A percentile compares a stretch with the other conserved stretches of the same genome.
These are phyloP conservation scores for Penicillium cataractarum DNA, from an alignment of 495 filamentous ascomycete species.

Conservation along the genomic window DNA sequence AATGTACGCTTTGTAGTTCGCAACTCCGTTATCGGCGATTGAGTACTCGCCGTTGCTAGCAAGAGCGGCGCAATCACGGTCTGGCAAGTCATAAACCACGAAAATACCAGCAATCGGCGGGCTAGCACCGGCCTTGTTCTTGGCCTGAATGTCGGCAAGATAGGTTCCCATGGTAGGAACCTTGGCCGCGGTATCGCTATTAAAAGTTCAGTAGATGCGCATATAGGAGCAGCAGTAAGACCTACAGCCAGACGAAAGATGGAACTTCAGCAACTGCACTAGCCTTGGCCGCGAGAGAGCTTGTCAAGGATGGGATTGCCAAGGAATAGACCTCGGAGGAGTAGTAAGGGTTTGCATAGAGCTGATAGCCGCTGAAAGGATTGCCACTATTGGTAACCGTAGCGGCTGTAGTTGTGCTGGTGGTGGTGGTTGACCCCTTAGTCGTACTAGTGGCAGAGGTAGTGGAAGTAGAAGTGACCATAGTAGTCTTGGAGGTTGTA, in stretches of 20 bases:
- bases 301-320: constrained; percentile 55
- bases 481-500: not conserved
- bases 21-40: constrained; percentile 60
- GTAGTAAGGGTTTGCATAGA: constrained; percentile 62
- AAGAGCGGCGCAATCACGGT: constrained; percentile 76
- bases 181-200: constrained; percentile 60
- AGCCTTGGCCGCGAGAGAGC: constrained; percentile 39
- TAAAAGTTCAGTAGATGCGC: not conserved
- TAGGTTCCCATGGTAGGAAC: constrained; percentile 61
- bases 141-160: constrained; percentile 56
- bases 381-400: constrained; percentile 44
- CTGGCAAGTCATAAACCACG: constrained; percentile 78
- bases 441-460: constrained; percentile 7
- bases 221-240: not conserved
- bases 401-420: constrained; percentile 9
- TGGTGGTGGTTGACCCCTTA: constrained; percentile 2
- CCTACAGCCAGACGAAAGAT: constrained; percentile 73
- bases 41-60: constrained; percentile 77
- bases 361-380: constrained; percentile 55
- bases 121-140: constrained; percentile 56
- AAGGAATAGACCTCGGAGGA: constrained; percentile 54
- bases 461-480: not conserved
- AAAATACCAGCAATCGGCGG: constrained; percentile 55
- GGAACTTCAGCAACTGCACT: constrained; percentile 64
- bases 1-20: constrained; percentile 72